Conservation (phyloP, 768 basidiomycete species). For the Boletus coccyginus region DNA sequence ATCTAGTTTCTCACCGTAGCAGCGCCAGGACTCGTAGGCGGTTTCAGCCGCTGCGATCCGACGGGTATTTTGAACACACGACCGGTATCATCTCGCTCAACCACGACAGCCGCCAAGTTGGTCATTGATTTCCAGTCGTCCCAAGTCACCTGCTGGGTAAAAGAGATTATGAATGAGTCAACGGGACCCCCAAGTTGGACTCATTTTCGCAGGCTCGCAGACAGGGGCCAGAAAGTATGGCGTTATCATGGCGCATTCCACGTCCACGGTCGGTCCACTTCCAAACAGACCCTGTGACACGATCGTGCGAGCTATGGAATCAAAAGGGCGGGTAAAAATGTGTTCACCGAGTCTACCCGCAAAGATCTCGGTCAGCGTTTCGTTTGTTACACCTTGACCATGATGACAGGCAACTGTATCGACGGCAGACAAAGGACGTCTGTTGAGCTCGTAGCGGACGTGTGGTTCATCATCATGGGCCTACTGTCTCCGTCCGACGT, state of each 20-base stretch:
- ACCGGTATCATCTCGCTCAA: constrained; percentile 23
- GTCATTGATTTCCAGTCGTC: neutral
- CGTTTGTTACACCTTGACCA: neutral
- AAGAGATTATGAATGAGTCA: neutral
- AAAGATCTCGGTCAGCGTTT: neutral
- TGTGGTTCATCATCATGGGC: constrained; percentile 31
- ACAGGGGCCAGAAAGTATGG: constrained; percentile 14
- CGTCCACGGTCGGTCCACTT: neutral
- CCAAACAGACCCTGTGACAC: neutral
- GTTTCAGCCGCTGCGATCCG: too few relatives aligned
- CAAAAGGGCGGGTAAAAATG: constrained; percentile 10
- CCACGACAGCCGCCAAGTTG: constrained; percentile 1
- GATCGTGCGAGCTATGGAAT: neutral
- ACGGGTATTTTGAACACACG: constrained; percentile 8
- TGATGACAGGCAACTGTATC: neutral
- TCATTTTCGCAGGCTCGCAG: constrained; percentile 9
- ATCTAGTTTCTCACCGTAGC: too few relatives aligned
- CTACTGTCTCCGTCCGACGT: constrained; percentile 26
- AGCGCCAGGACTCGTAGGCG: too few relatives aligned
- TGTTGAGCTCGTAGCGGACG: constrained; percentile 23
- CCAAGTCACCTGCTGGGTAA: neutral
- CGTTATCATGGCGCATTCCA: constrained; percentile 19
- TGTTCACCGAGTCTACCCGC: neutral
- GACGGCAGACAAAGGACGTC: neutral
- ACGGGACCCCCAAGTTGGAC: too few relatives aligned